Percentiles rank a stretch among this genome's conserved stretches.
These are phyloP conservation scores for Stylosanthes scabra DNA, from an alignment of 331 rosid species.

Conservation along the genomic window DNA sequence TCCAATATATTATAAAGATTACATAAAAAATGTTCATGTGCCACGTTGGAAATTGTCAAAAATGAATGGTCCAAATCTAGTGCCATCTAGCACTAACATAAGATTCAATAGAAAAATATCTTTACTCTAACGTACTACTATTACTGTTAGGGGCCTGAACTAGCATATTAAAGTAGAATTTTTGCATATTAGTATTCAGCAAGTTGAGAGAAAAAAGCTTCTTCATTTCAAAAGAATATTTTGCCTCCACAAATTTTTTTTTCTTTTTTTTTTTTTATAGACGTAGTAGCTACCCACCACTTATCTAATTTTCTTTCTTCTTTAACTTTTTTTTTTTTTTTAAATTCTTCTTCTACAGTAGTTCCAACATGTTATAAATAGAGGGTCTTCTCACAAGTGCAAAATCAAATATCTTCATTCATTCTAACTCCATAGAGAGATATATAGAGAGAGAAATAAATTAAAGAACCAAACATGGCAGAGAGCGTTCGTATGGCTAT, in stretches of 20 bases:
- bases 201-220: slow-evolving; percentile 40
- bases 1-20: no score
- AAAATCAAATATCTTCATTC: slow-evolving; percentile 19
- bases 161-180: neutral
- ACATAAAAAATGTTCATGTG: slow-evolving; percentile 28
- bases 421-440: neutral
- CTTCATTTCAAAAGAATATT: slow-evolving; percentile 12
- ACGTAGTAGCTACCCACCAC: no score
- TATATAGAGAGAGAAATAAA: neutral
- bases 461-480: slow-evolving; percentile 39
- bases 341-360: slow-evolving; percentile 31
- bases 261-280: no score
- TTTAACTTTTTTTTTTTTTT: neutral
- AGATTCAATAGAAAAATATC: slow-evolving; percentile 26
- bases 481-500: slow-evolving; percentile 49
- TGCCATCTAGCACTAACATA: slow-evolving; percentile 28
- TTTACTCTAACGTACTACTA: neutral
- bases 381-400: slow-evolving; percentile 29
- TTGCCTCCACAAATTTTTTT: slow-evolving; percentile 37
- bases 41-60: slow-evolving; percentile 29
- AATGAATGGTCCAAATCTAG: slow-evolving; percentile 38
- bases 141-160: slow-evolving; percentile 1
- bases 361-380: slow-evolving; percentile 34
- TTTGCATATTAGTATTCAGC: slow-evolving; percentile 15
- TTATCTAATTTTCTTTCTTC: neutral